These are phyloP conservation scores for Calonectria pseudoturangicola DNA, from an alignment of 2,329 filamentous ascomycete genomes.

Conservation along the genomic window DNA sequence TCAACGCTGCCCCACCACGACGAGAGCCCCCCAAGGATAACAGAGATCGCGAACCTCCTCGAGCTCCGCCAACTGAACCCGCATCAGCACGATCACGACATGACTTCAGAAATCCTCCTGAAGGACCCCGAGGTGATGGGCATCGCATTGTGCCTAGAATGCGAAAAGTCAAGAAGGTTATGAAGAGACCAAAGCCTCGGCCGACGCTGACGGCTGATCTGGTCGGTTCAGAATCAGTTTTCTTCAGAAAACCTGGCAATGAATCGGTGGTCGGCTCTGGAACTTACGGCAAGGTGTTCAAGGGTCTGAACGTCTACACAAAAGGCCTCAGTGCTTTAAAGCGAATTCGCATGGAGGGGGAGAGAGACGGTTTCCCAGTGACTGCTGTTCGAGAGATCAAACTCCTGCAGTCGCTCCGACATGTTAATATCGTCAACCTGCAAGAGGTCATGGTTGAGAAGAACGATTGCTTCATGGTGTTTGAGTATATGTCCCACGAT, in stretches of 20 bases:
- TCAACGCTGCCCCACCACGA: constrained; percentile 77
- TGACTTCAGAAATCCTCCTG: constrained; percentile 59
- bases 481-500: constrained; percentile 97
- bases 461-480: constrained; percentile 99
- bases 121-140: constrained; percentile 53
- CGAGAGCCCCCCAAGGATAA: constrained; percentile 58
- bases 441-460: constrained; percentile 98
- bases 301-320: constrained; percentile 94
- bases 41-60: constrained; percentile 68
- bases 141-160: constrained; percentile 67
- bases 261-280: constrained; percentile 97
- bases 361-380: constrained; percentile 92
- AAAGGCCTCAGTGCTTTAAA: constrained; percentile 89
- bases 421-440: constrained; percentile 87
- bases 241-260: constrained; percentile 96
- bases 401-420: constrained; percentile 88
- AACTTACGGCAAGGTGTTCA: constrained; percentile 97
- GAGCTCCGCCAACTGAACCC: constrained; percentile 72
- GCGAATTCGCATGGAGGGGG: constrained; percentile 94
- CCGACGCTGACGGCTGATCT: constrained; percentile 84
- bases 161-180: constrained; percentile 79
- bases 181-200: constrained; percentile 82
- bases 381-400: constrained; percentile 95
- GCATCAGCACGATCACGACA: constrained; percentile 67
- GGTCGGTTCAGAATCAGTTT: constrained; percentile 89